These are phyloP conservation scores for Colletotrichum aenigma DNA, from an alignment of 2,329 filamentous ascomycete genomes.

Conservation along the genomic window DNA sequence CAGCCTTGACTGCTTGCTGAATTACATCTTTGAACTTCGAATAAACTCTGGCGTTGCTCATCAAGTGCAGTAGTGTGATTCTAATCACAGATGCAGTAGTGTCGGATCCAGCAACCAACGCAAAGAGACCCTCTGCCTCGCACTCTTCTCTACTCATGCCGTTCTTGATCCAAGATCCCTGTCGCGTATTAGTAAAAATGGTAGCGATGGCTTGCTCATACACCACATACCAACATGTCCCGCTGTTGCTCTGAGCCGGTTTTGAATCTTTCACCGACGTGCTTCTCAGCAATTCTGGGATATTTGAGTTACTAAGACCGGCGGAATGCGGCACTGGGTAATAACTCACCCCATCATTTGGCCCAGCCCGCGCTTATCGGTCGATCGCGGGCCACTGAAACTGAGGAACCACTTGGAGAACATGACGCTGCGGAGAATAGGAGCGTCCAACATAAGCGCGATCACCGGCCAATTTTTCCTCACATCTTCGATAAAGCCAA, in stretches of 20 bases:
- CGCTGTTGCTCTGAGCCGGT: constrained; percentile 15
- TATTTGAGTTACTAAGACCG: too few species aligned
- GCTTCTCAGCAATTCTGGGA: constrained; percentile 17
- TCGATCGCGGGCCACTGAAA: constrained; percentile 25
- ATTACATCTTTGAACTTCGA: constrained; percentile 52
- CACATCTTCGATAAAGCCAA: constrained; percentile 20
- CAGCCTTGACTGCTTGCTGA: constrained; percentile 30
- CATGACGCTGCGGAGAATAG: constrained; percentile 23
- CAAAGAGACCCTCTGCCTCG: constrained; percentile 31
- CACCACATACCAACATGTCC: constrained; percentile 23
- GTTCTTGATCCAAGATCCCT: constrained; percentile 34
- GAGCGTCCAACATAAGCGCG: constrained; percentile 25
- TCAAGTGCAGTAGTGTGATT: constrained; percentile 55
- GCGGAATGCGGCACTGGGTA: not conserved
- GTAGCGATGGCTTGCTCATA: not conserved
- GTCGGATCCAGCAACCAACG: constrained; percentile 57
- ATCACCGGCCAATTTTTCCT: constrained; percentile 3
- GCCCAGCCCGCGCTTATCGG: constrained; percentile 16
- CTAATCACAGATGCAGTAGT: constrained; percentile 61
- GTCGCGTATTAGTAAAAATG: not conserved
- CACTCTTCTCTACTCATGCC: constrained; percentile 32
- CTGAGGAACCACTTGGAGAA: constrained; percentile 21
- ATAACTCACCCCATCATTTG: constrained; percentile 26
- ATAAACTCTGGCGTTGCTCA: constrained; percentile 52
- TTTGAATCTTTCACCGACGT: constrained; percentile 20